phyloP scores from a whole-genome alignment of 1,284 basidiomycete genomes.

The Ustilago shanxiensis region DNA sequence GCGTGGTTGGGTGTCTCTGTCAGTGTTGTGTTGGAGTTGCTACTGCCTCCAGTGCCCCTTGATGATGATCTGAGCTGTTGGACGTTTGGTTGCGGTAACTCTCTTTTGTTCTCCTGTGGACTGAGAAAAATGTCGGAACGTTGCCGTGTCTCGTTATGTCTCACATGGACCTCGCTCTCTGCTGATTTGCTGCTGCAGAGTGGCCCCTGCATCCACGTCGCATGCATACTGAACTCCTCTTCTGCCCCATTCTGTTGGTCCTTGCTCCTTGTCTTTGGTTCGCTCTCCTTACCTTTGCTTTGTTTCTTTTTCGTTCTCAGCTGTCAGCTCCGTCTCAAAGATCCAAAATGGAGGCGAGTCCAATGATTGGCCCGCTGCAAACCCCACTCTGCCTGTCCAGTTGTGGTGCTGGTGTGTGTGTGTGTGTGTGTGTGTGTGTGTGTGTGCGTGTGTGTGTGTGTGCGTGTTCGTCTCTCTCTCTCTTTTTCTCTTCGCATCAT shows the following conservation, averaged over 20 bases:
- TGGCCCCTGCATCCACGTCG: background rate
- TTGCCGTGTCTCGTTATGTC: background rate
- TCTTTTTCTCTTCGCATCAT: too few relatives aligned
- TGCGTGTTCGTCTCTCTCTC: too few relatives aligned
- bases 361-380: conserved; percentile 7
- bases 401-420: too few relatives aligned
- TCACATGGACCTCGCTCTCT: background rate
- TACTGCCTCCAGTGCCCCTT: too few relatives aligned
- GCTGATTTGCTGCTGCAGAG: background rate
- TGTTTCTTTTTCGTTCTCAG: conserved; percentile 1
- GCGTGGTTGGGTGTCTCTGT: too few relatives aligned
- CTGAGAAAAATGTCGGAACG: background rate
- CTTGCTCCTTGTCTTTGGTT: background rate
- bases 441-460: too few relatives aligned
- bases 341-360: background rate
- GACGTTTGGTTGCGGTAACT: background rate
- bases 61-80: too few relatives aligned
- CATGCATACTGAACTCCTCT: conserved; percentile 1
- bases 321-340: conserved; percentile 3
- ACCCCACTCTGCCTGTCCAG: background rate
- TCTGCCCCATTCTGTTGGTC: background rate
- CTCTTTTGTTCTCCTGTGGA: background rate
- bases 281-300: background rate
- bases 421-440: too few relatives aligned
- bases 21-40: too few relatives aligned